Base-by-base conservation (phyloP, 352 stramenopile genomes). In the Pythium angustatum region DNA sequence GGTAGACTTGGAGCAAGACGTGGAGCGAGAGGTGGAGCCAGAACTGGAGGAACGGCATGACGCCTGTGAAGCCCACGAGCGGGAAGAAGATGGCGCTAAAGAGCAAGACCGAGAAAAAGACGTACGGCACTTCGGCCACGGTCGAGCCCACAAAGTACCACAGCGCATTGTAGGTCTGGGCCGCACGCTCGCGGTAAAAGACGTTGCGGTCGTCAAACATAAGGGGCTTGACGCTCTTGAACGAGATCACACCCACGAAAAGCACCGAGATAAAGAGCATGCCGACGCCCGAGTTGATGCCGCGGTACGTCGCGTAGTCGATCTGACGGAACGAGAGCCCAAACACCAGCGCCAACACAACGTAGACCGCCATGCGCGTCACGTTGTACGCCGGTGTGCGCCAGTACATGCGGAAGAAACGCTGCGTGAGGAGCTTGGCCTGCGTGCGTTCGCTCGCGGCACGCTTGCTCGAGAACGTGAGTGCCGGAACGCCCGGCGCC, bases 221-320 rank as follows among this genome's bases (percentile, higher is more conserved):
- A 17, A 96, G 68, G 14, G 83, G 75, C 9, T 96, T 50, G 15
- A 88, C 74, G 8, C 66, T 84, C 40, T 89, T 72, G 47, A 96
- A 76, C 36, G 75, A 78, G 19, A 90, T 80, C 33, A 95, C 66
- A 31, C 76, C 70, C 26, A 91, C 82, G 54, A 97, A 97, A 19
- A 94, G 21, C 10, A 88, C 84, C 8, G 83, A 78, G 14, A 91
- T 72, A 66, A 94, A 97, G 33, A 96, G 84, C 36, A 96, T 83
- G 22, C 85, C 83, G n/a, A 96, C 71, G 21, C 77, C 72, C 40
- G 66, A 61, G 53, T 81, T 83, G 27, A 88, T 56, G 47, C 78
- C 77, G 28, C 75, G 64, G 50, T 77, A 86, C 33, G 76, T 79
- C 11, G 49, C 71, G 51, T 79, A 86, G 24, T 80, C 63, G 43